Base-by-base conservation (phyloP, 75 land plant species). In the Selaginella moellendorffii region DNA sequence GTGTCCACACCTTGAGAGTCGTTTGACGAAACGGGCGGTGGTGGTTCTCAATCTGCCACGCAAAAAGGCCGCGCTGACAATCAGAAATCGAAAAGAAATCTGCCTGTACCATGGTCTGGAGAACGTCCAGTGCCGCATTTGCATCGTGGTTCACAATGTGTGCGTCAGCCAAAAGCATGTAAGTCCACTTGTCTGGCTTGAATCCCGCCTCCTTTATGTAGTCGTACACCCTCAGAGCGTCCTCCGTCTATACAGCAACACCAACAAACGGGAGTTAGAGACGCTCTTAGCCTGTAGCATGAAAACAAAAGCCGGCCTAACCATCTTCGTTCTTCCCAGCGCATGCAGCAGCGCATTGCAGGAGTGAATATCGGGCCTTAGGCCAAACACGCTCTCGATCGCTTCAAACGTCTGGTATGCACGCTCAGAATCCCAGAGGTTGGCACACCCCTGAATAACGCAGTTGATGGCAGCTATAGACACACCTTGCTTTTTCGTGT, bases 371-470 rank as follows among this genome's bases (percentile, higher is more conserved):
- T 92, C 70, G 29, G 90, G 95, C 17, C 78, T 78, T 75, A 88
- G 68, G 24, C 80, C 90, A 79, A 88, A 82, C 24, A 74, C 63
- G 25, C 69, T 65, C 24, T 65, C 70, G 1, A 92, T 88, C 8
- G 98, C 86, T 65, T 83, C 88, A 76, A 92, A 92, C 5, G 98
- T 92, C 56, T 92, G 89, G 62, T 85, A 92, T 51, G 90, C 96
- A 22, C 98, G 83, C 20, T 92, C 90, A 62, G 79, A 71, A 68
- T 92, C 98, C 98, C 98, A 92, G 53, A 80, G 76, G 60, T 92
- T 83, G 27, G 96, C 81, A 78, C 96, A 92, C 28, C 98, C 98
- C 52, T 79, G 68, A 27, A 92, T 80, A 2, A 92, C 61, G 70
- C 96, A 92, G 66, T 92, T 92, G n/a, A 92, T 64, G 29, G 98